phyloP scores from a whole-genome alignment of 768 basidiomycete genomes.

The Boletus barrowsii region DNA sequence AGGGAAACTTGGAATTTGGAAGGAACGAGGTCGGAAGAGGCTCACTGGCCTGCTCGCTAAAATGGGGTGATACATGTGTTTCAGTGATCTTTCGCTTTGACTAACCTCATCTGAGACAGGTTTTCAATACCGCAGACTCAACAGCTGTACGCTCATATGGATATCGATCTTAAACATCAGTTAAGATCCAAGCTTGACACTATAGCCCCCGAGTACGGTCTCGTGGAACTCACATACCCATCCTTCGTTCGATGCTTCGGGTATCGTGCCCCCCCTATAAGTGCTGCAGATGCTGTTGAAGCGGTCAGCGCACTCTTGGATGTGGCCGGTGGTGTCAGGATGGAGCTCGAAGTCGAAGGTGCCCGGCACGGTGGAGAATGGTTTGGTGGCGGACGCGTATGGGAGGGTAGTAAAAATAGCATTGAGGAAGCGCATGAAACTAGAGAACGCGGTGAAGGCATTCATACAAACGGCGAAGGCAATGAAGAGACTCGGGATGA shows the following conservation, averaged over 20 bases:
- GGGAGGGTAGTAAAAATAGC: slow-evolving; percentile 55
- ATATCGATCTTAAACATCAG: slow-evolving; percentile 83
- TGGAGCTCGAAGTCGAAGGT: slow-evolving; percentile 90
- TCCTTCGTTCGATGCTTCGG: slow-evolving; percentile 93
- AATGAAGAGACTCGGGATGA: slow-evolving; percentile 29
- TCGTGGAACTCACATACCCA: slow-evolving; percentile 89
- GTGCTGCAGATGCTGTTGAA: slow-evolving; percentile 92
- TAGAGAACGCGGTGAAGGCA: slow-evolving; percentile 27
- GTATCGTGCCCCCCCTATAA: slow-evolving; percentile 82
- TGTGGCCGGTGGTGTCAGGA: slow-evolving; percentile 82
- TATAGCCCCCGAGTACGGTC: slow-evolving; percentile 92
- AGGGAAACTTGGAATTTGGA: slow-evolving; percentile 94
- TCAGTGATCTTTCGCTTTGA: neutral
- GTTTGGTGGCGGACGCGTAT: slow-evolving; percentile 82
- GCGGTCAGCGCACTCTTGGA: slow-evolving; percentile 84
- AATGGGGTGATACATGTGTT: slow-evolving; percentile 74
- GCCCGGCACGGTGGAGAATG: slow-evolving; percentile 91
- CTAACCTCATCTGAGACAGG: slow-evolving; percentile 41
- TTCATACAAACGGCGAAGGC: slow-evolving; percentile 20
- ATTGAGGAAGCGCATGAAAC: slow-evolving; percentile 35
- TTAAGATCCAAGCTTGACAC: slow-evolving; percentile 80
- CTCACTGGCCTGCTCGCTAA: slow-evolving; percentile 92
- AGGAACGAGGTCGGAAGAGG: slow-evolving; percentile 85
- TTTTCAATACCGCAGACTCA: slow-evolving; percentile 94
- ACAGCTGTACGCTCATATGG: slow-evolving; percentile 94